Base-by-base conservation (phyloP, 768 basidiomycete genomes). In the Phanerochaete sordida region DNA sequence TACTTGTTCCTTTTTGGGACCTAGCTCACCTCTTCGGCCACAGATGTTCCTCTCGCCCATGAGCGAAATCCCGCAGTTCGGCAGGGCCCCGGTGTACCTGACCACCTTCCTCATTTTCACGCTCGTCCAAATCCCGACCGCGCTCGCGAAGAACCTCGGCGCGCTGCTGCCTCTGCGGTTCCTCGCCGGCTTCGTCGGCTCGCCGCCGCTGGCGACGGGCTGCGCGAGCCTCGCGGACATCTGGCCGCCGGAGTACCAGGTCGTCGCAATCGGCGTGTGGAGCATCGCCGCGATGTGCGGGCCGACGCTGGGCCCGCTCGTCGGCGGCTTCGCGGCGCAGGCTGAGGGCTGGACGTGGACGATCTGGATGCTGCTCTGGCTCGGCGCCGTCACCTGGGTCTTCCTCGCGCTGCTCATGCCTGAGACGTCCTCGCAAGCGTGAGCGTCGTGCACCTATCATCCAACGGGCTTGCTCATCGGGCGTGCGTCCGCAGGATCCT, bases 291-390 rank as follows among this genome's bases (percentile, higher is more conserved):
- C 69, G 4, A 55, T 66, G 3, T 64, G 58, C 11, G 73, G 68
- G 4, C 74, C 73, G 4, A 67, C 68, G 30, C 63, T 70, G 1
- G 73, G 74, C 0, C 73, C 74, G 2, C 62, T 74, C 0, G 62
- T 74, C 15, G 73, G 73, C 21, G 70, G 73, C 2, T 75, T 74
- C 55, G 71, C 73, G 0, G 70, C 71, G 2, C 67, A 73, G 49
- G 68, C 67, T 3, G 58, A 75, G 21, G 61, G 66, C 11, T 75
- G 74, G 74, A 62, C 62, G 7, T 75, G 74, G 73, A 73, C 74
- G 1, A 69, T 72, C 45, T 71, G 70, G 67, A 70, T 70, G 58
- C 61, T 75, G 23, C 51, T 74, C 43, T 75, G 73, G 73, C 63
- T 75, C 45, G 69, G 69, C 0, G 59, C 64, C 7, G 62, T 63